Evolutionary conservation across 768 basidiomycete genomes (phyloP).

Genomic region (Mycena crocata): DNA sequence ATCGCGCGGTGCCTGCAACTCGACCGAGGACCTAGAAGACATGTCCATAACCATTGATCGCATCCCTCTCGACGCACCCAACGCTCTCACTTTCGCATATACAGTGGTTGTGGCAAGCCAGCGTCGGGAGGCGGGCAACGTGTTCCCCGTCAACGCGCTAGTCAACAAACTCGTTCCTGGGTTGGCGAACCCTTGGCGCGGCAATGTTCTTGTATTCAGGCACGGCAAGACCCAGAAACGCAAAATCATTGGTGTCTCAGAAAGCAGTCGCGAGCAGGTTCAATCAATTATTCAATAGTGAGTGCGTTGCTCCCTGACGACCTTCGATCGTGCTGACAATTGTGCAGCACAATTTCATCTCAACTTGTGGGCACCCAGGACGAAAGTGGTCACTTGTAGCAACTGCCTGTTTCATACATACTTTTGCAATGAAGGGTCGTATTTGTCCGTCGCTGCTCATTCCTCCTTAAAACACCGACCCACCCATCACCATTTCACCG

Average conservation of each 20-base stretch:
- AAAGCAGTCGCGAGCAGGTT: neutral
- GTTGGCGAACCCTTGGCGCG: neutral
- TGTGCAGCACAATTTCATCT: no score
- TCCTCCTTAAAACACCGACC: no score
- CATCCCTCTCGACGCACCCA: neutral
- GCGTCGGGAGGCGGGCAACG: neutral
- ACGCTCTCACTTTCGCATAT: conserved; percentile 13
- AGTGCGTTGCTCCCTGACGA: neutral
- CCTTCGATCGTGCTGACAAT: neutral
- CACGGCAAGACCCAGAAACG: neutral
- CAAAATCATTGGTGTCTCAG: neutral
- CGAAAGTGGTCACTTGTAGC: no score
- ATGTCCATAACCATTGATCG: neutral
- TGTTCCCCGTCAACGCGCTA: neutral
- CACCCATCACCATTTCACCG: no score
- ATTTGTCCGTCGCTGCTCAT: no score
- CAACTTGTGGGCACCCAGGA: no score
- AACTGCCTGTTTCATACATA: no score
- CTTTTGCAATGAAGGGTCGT: no score
- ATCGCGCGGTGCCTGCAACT: neutral
- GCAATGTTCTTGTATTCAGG: neutral
- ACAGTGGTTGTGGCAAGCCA: neutral
- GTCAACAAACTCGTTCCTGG: neutral
- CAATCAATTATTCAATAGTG: neutral
- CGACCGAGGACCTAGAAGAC: neutral